These are phyloP conservation scores for Fraxinus quadrangulata DNA, from an alignment of 257 asterid genomes.

Conservation along the genomic window DNA sequence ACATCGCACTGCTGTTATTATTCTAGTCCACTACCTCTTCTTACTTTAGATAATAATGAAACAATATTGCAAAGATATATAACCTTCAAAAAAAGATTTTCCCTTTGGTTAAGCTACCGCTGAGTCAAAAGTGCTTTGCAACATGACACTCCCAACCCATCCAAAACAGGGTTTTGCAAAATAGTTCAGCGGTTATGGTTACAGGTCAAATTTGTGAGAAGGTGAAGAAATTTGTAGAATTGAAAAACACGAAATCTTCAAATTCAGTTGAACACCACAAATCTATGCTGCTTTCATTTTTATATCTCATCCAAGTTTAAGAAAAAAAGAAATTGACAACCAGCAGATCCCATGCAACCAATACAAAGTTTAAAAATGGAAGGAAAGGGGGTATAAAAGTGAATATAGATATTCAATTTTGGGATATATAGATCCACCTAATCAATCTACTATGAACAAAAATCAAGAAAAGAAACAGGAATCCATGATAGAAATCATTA, in stretches of 20 bases:
- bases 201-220: background rate
- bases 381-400: background rate
- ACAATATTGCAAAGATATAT: conserved; percentile 3
- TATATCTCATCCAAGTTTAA: background rate
- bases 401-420: background rate
- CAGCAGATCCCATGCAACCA: background rate
- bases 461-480: background rate
- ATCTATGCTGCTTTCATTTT: background rate
- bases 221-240: background rate
- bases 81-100: background rate
- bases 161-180: conserved; percentile 5
- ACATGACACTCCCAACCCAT: conserved; percentile 3
- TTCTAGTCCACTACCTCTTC: too few relatives aligned
- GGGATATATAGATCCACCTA: conserved; percentile 8
- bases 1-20: too few relatives aligned
- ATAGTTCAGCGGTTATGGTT: background rate
- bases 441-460: conserved; percentile 9
- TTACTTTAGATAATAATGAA: background rate
- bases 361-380: background rate
- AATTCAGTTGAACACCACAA: background rate
- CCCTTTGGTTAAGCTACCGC: background rate
- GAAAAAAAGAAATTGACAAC: background rate
- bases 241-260: background rate
- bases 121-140: background rate
- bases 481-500: background rate